Base-by-base conservation (phyloP, 2,329 filamentous ascomycete species). In the Calonectria fujianensis region DNA sequence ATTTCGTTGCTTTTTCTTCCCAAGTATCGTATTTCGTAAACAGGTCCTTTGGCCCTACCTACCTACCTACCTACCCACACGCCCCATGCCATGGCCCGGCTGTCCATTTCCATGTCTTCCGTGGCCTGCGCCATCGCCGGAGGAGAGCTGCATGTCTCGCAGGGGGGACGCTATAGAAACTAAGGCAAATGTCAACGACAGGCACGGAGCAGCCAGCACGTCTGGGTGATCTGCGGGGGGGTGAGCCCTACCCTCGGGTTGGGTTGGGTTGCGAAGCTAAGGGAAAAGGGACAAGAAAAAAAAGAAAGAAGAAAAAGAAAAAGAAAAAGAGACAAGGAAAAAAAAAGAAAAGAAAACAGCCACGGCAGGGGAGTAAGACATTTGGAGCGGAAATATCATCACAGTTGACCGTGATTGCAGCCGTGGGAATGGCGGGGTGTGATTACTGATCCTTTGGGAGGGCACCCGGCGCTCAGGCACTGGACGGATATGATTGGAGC, bases 111-210 rank as follows among this genome's bases (percentile, higher is more conserved):
- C 35, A 59, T n/a, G 29, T 52, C 39, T 20, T 52, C 50, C 57
- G 72, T 61, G 63, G 68, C 59, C 73, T 54, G 70, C 54, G 69
- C 59, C 63, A 74, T 72, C 59, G 59, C 13, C 67, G 54, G 67
- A 41, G 57, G 57, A 48, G 45, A 48, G 72, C 72, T 57, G 79
- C 72, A 78, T 80, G 79, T 80, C 77, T 80, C 72, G 67, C 67
- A 68, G 71, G 61, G 70, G 70, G 74, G 72, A 64, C 65, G 73
- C 72, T 74, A 75, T 57, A 73, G 64, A 72, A 72, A 35, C 45
- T 66, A 73, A 61, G 69, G 65, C 37, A 61, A 64, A 69, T n/a
- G n/a, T 64, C 41, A 50, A 35, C 13, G n/a, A 52, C 64, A 61
- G 57, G 57, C 54, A 27, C 54, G 18, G 37, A 29, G 11, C 16